Percentiles rank a stretch among this genome's conserved stretches.
Evolutionary conservation across 2,329 filamentous ascomycete species (phyloP).

Genomic region (Aspergillus quadricinctus): DNA sequence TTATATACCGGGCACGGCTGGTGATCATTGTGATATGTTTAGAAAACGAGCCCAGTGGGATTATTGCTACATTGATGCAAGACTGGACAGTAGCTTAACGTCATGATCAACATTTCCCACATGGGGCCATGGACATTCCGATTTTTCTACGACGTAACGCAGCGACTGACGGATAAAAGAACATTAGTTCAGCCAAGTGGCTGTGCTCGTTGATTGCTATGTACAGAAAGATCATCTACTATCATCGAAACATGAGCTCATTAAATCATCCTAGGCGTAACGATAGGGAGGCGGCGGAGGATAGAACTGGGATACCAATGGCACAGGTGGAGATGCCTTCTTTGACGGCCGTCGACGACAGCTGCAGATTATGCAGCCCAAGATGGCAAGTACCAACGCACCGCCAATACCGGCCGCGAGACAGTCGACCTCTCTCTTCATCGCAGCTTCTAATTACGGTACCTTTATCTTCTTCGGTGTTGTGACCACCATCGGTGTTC

Average conservation of each 20-base stretch:
- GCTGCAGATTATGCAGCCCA: slow-evolving; percentile 7
- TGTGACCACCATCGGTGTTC: slow-evolving; percentile 22
- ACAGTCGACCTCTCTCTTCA: slow-evolving; percentile 64
- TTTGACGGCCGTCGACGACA: slow-evolving; percentile 2
- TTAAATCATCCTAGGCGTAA: background rate
- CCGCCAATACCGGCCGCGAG: slow-evolving; percentile 13
- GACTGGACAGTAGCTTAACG: no score
- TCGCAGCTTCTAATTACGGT: slow-evolving; percentile 60
- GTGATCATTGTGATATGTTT: no score
- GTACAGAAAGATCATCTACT: no score
- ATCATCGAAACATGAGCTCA: background rate
- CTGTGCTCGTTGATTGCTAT: background rate
- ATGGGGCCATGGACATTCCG: no score
- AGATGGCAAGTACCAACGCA: slow-evolving; percentile 4
- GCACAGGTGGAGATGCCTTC: background rate
- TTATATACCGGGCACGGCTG: no score
- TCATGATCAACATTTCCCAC: no score
- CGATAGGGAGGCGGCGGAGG: background rate
- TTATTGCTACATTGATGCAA: no score
- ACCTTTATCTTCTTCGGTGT: slow-evolving; percentile 69
- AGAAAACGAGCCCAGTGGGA: no score
- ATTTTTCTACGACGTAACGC: no score
- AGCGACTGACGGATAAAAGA: background rate
- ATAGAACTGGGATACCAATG: background rate
- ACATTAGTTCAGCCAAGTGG: background rate